Percentiles rank a stretch among this genome's conserved stretches.
These are phyloP conservation scores for Cladophialophora bantiana DNA, from an alignment of 2,329 filamentous ascomycete species.

Conservation along the genomic window DNA sequence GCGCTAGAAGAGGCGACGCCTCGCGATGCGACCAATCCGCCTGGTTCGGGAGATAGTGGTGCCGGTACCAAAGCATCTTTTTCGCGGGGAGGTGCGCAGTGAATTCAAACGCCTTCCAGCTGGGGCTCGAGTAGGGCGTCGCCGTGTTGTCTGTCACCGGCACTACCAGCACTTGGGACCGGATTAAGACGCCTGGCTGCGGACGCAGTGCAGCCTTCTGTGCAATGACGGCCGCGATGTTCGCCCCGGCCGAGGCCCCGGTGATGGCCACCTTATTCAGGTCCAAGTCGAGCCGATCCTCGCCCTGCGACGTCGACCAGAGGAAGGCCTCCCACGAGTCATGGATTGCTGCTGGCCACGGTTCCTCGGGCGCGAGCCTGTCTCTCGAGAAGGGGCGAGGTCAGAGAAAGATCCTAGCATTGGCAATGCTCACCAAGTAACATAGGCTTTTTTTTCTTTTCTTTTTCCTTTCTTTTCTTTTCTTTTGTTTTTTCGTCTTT, in stretches of 20 bases:
- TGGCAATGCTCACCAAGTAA: background rate
- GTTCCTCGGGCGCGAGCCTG: conserved; percentile 64
- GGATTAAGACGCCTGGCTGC: conserved; percentile 22
- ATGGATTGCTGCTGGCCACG: conserved; percentile 64
- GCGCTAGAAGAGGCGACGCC: conserved; percentile 62
- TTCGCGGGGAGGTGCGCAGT: conserved; percentile 60
- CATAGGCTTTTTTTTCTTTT: background rate
- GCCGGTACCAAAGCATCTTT: conserved; percentile 69
- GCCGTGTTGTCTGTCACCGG: conserved; percentile 67
- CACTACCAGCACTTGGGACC: conserved; percentile 62
- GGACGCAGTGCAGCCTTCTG: conserved; percentile 54
- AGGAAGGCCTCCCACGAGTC: conserved; percentile 64
- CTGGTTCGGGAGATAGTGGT: conserved; percentile 61
- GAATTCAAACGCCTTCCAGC: conserved; percentile 60
- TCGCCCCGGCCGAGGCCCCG: conserved; percentile 61
- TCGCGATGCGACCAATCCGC: conserved; percentile 58
- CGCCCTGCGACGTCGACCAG: conserved; percentile 48
- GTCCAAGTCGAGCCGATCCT: conserved; percentile 49
- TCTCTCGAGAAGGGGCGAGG: conserved; percentile 8
- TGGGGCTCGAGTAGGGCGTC: conserved; percentile 51
- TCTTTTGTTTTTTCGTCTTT: background rate
- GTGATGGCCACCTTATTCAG: conserved; percentile 55
- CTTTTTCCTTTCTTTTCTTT: background rate
- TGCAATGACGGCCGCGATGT: conserved; percentile 61
- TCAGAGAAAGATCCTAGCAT: conserved; percentile 16